phyloP scores from a whole-genome alignment of 2,329 filamentous ascomycete genomes.

The Pseudogymnoascus sp. region DNA sequence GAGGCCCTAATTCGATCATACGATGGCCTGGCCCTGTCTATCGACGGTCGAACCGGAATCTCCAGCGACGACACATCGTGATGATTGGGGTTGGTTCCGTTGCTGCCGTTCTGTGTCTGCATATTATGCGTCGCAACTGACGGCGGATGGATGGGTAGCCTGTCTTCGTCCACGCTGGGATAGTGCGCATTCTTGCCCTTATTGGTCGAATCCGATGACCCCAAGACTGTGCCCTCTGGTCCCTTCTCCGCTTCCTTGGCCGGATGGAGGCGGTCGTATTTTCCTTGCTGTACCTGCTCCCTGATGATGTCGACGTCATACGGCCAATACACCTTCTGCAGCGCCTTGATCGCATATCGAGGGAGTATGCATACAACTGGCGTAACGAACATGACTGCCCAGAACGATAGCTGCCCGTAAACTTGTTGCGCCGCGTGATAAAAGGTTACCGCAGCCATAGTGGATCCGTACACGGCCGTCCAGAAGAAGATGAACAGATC shows the following conservation, averaged over 20 bases:
- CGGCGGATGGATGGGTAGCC: conserved; percentile 87
- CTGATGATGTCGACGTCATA: conserved; percentile 92
- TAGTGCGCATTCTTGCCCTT: conserved; percentile 41
- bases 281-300: conserved; percentile 78
- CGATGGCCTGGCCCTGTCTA: conserved; percentile 68
- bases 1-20: conserved; percentile 80
- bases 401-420: conserved; percentile 77
- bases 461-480: conserved; percentile 73
- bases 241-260: conserved; percentile 13
- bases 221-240: conserved; percentile 39
- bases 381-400: conserved; percentile 73
- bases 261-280: conserved; percentile 61
- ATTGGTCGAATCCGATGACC: conserved; percentile 56
- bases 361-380: conserved; percentile 79
- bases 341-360: conserved; percentile 74
- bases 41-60: conserved; percentile 23
- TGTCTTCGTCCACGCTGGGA: conserved; percentile 72
- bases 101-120: conserved; percentile 81
- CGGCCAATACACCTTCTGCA: conserved; percentile 92
- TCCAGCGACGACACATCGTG: conserved; percentile 46
- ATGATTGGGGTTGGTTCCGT: conserved; percentile 82
- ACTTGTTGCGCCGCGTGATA: conserved; percentile 73
- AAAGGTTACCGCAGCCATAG: conserved; percentile 50
- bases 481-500: conserved; percentile 87
- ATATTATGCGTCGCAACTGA: conserved; percentile 79